Conservation (phyloP, 345 rosid genomes). For the Kandelia obovata region DNA sequence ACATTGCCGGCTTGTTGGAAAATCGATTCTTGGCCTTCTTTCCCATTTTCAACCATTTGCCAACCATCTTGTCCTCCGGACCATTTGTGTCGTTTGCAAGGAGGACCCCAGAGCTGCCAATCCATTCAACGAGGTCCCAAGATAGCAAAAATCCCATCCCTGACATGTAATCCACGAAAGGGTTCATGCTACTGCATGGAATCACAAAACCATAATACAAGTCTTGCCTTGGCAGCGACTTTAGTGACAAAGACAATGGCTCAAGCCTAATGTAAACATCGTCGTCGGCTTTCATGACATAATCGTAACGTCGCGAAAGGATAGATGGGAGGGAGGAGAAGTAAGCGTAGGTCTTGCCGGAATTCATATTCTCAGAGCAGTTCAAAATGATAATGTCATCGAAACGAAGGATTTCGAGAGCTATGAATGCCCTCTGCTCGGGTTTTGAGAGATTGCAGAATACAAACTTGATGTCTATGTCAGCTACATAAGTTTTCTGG, state of each 20-base stretch:
- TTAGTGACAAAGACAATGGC: slow-evolving; percentile 23
- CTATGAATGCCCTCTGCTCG: slow-evolving; percentile 21
- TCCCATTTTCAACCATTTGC: slow-evolving; percentile 38
- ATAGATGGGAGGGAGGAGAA: slow-evolving; percentile 36
- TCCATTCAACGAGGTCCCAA: slow-evolving; percentile 48
- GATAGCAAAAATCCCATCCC: slow-evolving; percentile 43
- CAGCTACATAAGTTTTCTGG: slow-evolving; percentile 25
- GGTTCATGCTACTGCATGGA: slow-evolving; percentile 36
- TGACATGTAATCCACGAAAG: slow-evolving; percentile 42
- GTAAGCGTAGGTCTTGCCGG: slow-evolving; percentile 40
- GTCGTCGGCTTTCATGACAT: slow-evolving; percentile 43
- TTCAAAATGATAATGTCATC: slow-evolving; percentile 38
- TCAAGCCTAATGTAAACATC: slow-evolving; percentile 31
- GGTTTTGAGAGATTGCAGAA: slow-evolving; percentile 34
- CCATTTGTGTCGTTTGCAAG: slow-evolving; percentile 28
- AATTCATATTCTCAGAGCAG: slow-evolving; percentile 47
- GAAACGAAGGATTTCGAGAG: slow-evolving; percentile 33
- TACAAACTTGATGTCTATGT: slow-evolving; percentile 35
- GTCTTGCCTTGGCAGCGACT: slow-evolving; percentile 27
- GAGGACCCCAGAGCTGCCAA: slow-evolving; percentile 25
- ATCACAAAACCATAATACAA: slow-evolving; percentile 43
- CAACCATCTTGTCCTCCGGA: slow-evolving; percentile 43
- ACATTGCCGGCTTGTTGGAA: slow-evolving; percentile 39
- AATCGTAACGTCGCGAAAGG: slow-evolving; percentile 24
- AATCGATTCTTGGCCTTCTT: slow-evolving; percentile 33